Conservation (phyloP, 345 rosid genomes). For the Litchi chinensis region DNA sequence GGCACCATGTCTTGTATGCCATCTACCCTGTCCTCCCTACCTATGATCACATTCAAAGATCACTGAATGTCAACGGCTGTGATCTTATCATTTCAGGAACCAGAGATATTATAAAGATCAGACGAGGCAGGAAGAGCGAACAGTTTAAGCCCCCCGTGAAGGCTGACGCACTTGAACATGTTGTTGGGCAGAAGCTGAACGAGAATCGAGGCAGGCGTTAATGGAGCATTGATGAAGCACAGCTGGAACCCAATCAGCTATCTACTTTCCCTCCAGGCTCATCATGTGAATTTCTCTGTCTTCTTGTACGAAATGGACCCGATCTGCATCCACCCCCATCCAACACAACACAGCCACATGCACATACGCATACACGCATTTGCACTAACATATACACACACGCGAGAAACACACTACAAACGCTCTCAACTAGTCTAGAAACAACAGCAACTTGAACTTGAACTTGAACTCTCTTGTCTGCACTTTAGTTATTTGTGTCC, state of each 20-base stretch:
- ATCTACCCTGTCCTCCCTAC: not conserved
- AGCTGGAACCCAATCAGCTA: slow-evolving; percentile 57
- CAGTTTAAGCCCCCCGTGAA: not conserved
- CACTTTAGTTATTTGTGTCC: not conserved
- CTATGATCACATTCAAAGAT: not conserved
- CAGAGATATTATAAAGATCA: not conserved
- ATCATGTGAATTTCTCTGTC: slow-evolving; percentile 33
- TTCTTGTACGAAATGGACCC: not conserved
- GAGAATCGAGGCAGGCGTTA: slow-evolving; percentile 37
- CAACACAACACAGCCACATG: not conserved
- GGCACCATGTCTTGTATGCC: not conserved
- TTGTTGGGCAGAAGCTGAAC: not conserved
- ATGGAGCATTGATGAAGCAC: slow-evolving; percentile 47
- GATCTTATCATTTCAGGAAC: not conserved
- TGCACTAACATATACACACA: not conserved
- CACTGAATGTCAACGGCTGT: not conserved
- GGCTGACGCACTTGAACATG: not conserved
- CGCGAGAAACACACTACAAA: not conserved
- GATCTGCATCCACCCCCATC: not conserved
- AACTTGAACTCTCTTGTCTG: not conserved
- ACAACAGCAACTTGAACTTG: too few species aligned
- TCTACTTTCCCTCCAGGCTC: slow-evolving; percentile 7
- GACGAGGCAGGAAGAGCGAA: not conserved
- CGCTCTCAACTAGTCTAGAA: too few species aligned
- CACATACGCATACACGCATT: not conserved